Conservation (phyloP, 768 basidiomycete genomes). For the Ramaria rubella region DNA sequence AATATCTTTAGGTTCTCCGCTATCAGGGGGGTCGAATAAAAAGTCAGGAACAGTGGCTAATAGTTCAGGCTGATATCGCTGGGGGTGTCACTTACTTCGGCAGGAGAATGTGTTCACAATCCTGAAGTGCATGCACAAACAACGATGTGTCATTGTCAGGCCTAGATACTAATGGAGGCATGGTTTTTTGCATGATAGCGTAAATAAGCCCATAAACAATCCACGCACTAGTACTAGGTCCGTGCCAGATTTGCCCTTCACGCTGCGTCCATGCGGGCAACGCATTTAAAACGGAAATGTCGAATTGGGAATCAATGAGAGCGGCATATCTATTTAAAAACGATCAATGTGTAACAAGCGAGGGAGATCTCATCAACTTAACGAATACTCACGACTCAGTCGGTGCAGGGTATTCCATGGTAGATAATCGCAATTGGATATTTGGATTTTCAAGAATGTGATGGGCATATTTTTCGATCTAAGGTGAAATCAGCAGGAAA, state of each 20-base stretch:
- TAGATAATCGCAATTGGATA: constrained; percentile 72
- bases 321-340: constrained; percentile 54
- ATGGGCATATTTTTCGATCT: constrained; percentile 88
- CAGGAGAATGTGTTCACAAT: constrained; percentile 41
- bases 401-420: constrained; percentile 75
- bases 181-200: background rate
- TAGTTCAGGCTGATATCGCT: background rate
- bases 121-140: constrained; percentile 69
- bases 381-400: constrained; percentile 53
- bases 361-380: background rate
- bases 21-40: constrained; percentile 19
- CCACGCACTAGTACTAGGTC: constrained; percentile 41
- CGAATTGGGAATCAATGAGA: constrained; percentile 72
- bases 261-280: constrained; percentile 75
- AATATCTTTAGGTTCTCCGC: constrained; percentile 69
- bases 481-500: constrained; percentile 7
- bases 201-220: background rate
- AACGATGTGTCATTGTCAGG: constrained; percentile 75
- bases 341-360: background rate
- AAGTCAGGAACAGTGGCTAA: background rate
- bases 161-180: constrained; percentile 64
- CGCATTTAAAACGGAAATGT: constrained; percentile 72
- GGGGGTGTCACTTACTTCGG: constrained; percentile 27
- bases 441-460: constrained; percentile 66
- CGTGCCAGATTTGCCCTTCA: constrained; percentile 60